phyloP scores from a whole-genome alignment of 768 basidiomycete genomes.

The Rhodotorula babjevae region DNA sequence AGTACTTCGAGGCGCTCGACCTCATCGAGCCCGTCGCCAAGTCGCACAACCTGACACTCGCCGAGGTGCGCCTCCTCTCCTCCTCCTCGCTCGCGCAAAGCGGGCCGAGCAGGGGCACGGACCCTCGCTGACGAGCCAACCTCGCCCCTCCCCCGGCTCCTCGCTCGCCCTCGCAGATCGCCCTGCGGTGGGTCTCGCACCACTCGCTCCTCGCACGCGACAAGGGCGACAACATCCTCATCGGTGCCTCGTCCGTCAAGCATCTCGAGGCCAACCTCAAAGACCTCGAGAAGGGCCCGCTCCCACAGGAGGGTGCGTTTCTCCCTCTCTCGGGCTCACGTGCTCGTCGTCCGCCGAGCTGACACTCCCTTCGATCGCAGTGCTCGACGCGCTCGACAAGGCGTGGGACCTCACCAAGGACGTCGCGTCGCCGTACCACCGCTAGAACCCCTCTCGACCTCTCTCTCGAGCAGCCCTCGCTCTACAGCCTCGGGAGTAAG shows the following conservation, averaged over 20 bases:
- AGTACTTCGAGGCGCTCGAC: slow-evolving; percentile 53
- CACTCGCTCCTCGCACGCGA: slow-evolving; percentile 54
- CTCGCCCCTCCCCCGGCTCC: background rate
- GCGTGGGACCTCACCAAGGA: slow-evolving; percentile 54
- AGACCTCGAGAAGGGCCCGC: slow-evolving; percentile 59
- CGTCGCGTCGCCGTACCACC: slow-evolving; percentile 46
- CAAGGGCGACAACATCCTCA: slow-evolving; percentile 56
- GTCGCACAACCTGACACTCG: slow-evolving; percentile 47
- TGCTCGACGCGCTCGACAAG: slow-evolving; percentile 54
- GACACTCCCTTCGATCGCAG: background rate
- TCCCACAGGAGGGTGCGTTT: slow-evolving; percentile 53
- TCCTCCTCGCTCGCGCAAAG: too few relatives aligned
- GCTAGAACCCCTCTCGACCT: background rate
- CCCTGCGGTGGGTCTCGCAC: slow-evolving; percentile 54
- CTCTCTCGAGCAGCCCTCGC: too few relatives aligned
- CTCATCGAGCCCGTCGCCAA: slow-evolving; percentile 51
- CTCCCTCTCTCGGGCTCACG: too few relatives aligned
- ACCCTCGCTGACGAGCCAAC: too few relatives aligned
- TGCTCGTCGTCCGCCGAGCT: background rate
- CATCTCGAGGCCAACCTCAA: slow-evolving; percentile 59
- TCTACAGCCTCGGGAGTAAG: too few relatives aligned
- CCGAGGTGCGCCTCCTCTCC: slow-evolving; percentile 38
- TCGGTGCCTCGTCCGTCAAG: slow-evolving; percentile 59
- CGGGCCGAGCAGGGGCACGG: too few relatives aligned
- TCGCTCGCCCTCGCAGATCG: slow-evolving; percentile 37